Evolutionary conservation across 257 asterid genomes (phyloP).

Genomic region (Fraxinus cuspidata): DNA sequence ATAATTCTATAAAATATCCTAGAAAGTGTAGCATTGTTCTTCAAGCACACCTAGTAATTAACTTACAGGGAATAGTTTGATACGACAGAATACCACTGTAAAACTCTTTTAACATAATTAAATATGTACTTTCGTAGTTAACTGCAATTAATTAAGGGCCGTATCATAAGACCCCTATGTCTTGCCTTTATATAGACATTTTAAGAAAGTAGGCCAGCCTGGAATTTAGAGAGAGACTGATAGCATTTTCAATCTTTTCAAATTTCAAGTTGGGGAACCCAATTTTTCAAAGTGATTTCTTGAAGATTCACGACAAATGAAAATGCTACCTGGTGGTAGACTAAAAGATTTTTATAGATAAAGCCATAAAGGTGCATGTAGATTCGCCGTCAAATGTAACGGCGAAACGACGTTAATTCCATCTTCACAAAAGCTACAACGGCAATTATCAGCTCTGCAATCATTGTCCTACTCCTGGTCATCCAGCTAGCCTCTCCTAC

Average conservation of each 20-base stretch:
- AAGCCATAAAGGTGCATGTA: neutral
- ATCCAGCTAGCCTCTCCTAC: neutral
- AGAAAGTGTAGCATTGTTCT: no score
- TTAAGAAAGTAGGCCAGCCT: neutral
- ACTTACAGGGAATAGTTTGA: no score
- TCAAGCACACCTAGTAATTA: no score
- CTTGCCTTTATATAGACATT: neutral
- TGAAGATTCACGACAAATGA: neutral
- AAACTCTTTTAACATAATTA: neutral
- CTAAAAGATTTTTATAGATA: neutral
- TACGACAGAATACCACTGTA: neutral
- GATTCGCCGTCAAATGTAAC: slow-evolving; percentile 46
- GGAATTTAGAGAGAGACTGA: neutral
- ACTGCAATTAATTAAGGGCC: neutral
- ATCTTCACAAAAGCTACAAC: slow-evolving; percentile 16
- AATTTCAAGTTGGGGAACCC: slow-evolving; percentile 8
- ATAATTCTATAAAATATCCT: no score
- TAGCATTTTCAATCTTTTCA: neutral
- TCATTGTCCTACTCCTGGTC: neutral
- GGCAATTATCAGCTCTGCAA: slow-evolving; percentile 25
- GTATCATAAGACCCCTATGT: neutral
- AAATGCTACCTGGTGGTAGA: neutral
- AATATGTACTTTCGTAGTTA: neutral
- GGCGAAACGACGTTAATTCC: slow-evolving; percentile 37
- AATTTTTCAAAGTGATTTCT: neutral